These are phyloP conservation scores for Lachancea sp. DNA, from an alignment of 805 yeast genomes.

Conservation along the genomic window DNA sequence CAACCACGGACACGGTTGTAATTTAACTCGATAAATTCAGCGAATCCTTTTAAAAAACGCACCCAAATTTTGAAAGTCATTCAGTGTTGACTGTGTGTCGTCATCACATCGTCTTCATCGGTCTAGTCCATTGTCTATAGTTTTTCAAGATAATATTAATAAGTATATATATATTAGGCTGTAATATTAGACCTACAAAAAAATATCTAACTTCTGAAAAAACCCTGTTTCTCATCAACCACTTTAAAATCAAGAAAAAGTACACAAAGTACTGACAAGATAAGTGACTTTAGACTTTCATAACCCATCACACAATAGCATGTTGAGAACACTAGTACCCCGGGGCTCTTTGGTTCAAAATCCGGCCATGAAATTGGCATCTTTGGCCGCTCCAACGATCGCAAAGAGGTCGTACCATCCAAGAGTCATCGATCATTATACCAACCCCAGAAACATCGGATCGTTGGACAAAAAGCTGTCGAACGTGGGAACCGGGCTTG, in stretches of 20 bases:
- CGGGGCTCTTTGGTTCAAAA: not conserved
- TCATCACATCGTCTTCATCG: no score
- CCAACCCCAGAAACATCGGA: constrained; percentile 96
- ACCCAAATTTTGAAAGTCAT: no score
- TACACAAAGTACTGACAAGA: no score
- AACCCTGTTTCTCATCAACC: not conserved
- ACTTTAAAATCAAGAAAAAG: not conserved
- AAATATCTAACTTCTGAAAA: not conserved
- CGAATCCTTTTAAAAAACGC: no score
- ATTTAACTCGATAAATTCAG: no score
- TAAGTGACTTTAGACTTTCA: no score
- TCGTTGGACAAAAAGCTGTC: constrained; percentile 69
- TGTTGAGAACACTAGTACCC: not conserved
- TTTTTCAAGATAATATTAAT: not conserved
- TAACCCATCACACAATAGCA: not conserved
- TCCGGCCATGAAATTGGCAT: not conserved
- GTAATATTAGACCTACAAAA: not conserved
- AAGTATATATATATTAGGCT: not conserved
- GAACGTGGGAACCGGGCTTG: constrained; percentile 92
- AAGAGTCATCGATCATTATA: constrained; percentile 91
- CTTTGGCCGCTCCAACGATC: not conserved
- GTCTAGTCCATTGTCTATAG: no score
- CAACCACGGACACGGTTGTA: no score
- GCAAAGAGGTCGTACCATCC: constrained; percentile 57
- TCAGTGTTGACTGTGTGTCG: no score